These are phyloP conservation scores for Backusella luteola DNA, from an alignment of 192 early-diverging fungal genomes.

Conservation along the genomic window DNA sequence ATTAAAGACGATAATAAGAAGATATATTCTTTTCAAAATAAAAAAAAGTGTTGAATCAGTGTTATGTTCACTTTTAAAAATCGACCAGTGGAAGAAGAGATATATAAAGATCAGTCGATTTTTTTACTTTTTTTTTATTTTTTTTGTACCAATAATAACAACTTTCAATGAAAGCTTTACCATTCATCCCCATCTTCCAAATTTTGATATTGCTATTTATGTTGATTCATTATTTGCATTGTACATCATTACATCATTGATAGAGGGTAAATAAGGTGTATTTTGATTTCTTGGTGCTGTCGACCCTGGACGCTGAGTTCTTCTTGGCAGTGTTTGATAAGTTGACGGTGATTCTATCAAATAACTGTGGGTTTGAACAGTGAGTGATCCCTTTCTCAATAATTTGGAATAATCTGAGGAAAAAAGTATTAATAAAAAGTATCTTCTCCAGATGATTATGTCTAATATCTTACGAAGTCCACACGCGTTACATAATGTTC, in stretches of 20 bases:
- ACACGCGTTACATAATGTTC: conserved; percentile 95
- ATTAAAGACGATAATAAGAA: neutral
- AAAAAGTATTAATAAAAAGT: neutral
- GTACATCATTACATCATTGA: neutral
- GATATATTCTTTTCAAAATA: neutral
- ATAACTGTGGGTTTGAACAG: conserved; percentile 13
- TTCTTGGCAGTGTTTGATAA: neutral
- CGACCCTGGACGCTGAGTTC: neutral
- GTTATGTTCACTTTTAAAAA: neutral
- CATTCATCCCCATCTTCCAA: neutral
- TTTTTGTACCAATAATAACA: neutral
- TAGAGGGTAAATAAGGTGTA: neutral
- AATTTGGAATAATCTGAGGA: conserved; percentile 12
- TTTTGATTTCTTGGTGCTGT: neutral
- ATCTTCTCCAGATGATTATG: neutral
- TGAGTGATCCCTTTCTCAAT: conserved; percentile 6
- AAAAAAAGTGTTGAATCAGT: neutral
- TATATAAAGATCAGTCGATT: neutral
- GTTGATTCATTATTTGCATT: neutral
- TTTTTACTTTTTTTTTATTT: neutral
- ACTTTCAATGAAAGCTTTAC: neutral
- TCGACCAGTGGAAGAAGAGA: neutral
- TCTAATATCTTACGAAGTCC: conserved; percentile 72
- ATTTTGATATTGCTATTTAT: neutral
- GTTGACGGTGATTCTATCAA: conserved; percentile 8